Conservation (phyloP, 345 rosid genomes). For the Luvunga scandens region DNA sequence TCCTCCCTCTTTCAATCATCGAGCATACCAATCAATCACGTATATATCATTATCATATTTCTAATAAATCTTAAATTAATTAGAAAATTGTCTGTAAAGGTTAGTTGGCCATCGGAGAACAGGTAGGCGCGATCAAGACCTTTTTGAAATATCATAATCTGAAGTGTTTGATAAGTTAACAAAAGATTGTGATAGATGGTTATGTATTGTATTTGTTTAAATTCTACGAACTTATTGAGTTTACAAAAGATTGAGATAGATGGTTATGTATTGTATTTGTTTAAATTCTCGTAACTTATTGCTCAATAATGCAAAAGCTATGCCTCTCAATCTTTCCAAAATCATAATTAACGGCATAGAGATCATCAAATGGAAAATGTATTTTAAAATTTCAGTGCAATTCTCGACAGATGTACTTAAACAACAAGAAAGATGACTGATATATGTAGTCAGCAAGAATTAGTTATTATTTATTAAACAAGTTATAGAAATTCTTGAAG, state of each 20-base stretch:
- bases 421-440: slow-evolving; percentile 11
- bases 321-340: slow-evolving; percentile 40
- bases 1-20: not conserved
- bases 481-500: slow-evolving; percentile 5
- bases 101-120: slow-evolving; percentile 16
- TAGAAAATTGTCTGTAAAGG: not conserved
- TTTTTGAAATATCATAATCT: slow-evolving; percentile 10
- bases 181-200: slow-evolving; percentile 38
- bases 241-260: slow-evolving; percentile 37
- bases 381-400: not conserved
- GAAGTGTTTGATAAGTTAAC: slow-evolving; percentile 47
- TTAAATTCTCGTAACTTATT: slow-evolving; percentile 1
- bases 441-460: not conserved
- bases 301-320: slow-evolving; percentile 27
- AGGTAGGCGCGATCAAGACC: slow-evolving; percentile 27
- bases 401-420: slow-evolving; percentile 8
- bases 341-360: slow-evolving; percentile 38
- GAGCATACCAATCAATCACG: slow-evolving; percentile 6
- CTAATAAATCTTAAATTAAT: not conserved
- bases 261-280: slow-evolving; percentile 17
- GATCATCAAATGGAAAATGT: not conserved
- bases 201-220: slow-evolving; percentile 11
- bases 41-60: not conserved
- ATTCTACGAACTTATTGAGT: slow-evolving; percentile 16
- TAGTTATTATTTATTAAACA: slow-evolving; percentile 30